Evolutionary conservation across 208 protist genomes (phyloP).

Genomic region (Trypanosoma scelopori): DNA sequence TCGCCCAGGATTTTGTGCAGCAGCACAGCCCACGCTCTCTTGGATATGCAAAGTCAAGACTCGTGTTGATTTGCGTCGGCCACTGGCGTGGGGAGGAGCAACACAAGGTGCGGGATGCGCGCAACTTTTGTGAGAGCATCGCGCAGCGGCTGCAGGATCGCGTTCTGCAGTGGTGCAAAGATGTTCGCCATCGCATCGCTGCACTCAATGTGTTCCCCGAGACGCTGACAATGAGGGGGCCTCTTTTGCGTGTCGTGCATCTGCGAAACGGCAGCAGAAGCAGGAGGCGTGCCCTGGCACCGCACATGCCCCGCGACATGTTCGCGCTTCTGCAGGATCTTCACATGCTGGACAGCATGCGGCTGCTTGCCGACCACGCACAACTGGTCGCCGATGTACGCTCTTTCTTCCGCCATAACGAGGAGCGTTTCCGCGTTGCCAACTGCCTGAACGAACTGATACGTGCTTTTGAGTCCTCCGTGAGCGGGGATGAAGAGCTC

Average conservation of each 20-base stretch:
- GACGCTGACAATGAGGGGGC: conserved; percentile 40
- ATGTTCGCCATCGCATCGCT: conserved; percentile 37
- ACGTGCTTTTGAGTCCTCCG: conserved; percentile 64
- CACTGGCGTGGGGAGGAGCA: conserved; percentile 35
- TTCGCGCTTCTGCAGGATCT: conserved; percentile 49
- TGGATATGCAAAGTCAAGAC: conserved; percentile 48
- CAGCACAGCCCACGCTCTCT: conserved; percentile 43
- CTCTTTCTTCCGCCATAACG: conserved; percentile 60
- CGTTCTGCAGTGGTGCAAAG: conserved; percentile 57
- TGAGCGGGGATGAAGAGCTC: conserved; percentile 76
- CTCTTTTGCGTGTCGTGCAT: conserved; percentile 45
- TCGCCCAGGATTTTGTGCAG: conserved; percentile 55
- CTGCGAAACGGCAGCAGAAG: neutral
- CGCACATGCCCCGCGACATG: conserved; percentile 25
- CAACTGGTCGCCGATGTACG: conserved; percentile 25
- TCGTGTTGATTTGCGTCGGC: conserved; percentile 49
- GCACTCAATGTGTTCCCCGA: conserved; percentile 17
- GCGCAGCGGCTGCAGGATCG: conserved; percentile 45
- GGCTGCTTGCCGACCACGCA: conserved; percentile 27
- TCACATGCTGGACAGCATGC: conserved; percentile 57
- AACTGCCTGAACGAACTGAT: conserved; percentile 63
- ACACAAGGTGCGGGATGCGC: conserved; percentile 55
- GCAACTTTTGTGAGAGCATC: conserved; percentile 63
- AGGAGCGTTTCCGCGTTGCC: conserved; percentile 67
- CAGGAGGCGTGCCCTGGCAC: conserved; percentile 17